phyloP scores from a whole-genome alignment of 176 grass and related monocot genomes.

The Oryza meridionalis region DNA sequence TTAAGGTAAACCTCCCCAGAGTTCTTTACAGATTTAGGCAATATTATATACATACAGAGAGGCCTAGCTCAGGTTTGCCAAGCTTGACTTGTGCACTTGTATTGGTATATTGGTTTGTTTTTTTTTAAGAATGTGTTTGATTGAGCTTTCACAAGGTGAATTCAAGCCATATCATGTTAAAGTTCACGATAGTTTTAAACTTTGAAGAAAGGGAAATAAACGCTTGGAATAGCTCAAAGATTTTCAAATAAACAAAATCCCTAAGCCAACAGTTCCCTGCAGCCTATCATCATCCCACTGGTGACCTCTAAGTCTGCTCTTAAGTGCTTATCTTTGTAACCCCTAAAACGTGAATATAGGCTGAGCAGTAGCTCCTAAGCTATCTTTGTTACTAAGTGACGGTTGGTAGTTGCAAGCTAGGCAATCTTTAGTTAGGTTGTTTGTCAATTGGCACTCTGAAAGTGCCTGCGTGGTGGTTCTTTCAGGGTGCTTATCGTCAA shows the following conservation, averaged over 20 bases:
- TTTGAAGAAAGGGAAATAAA: slow-evolving; percentile 2
- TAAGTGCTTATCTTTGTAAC: slow-evolving; percentile 2
- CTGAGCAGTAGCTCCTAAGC: background rate
- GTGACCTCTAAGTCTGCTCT: background rate
- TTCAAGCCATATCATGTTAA: background rate
- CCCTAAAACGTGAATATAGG: background rate
- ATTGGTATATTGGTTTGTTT: background rate
- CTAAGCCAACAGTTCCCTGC: background rate
- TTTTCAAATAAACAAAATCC: background rate
- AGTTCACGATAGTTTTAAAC: background rate
- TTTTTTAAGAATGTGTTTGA: background rate
- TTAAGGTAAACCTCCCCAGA: slow-evolving; percentile 61
- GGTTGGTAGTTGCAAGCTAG: background rate
- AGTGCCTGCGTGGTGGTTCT: slow-evolving; percentile 9
- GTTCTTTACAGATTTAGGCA: background rate
- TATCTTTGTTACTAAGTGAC: background rate
- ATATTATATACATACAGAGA: slow-evolving; percentile 14
- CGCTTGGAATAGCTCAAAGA: background rate
- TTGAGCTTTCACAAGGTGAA: background rate
- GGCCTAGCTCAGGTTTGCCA: slow-evolving; percentile 16
- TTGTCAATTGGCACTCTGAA: slow-evolving; percentile 2
- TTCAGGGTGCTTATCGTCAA: slow-evolving; percentile 1
- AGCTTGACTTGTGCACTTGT: slow-evolving; percentile 7
- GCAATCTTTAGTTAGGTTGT: background rate
- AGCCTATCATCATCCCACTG: background rate